Evolutionary conservation across 140 eudicot species (phyloP).

Genomic region (Oenanthe javanica): DNA sequence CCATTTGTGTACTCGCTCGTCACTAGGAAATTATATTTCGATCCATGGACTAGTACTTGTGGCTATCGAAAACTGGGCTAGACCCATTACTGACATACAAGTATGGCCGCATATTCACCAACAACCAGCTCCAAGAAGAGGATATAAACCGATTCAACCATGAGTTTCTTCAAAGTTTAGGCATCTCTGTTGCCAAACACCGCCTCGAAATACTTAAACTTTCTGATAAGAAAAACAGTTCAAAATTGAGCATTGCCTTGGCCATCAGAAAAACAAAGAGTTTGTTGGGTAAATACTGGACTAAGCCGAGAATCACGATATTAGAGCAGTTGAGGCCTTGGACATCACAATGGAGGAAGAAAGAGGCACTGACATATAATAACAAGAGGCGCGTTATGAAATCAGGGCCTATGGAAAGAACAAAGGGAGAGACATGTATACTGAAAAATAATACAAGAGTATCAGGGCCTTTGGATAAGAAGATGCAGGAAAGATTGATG

Average conservation of each 20-base stretch:
- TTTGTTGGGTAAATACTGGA: not conserved
- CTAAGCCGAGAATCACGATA: not conserved
- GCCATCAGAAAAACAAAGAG: not conserved
- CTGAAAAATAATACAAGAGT: slow-evolving; percentile 23
- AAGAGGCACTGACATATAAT: not conserved
- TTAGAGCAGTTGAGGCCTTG: slow-evolving; percentile 4
- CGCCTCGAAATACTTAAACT: slow-evolving; percentile 77
- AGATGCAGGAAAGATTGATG: slow-evolving; percentile 34
- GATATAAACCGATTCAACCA: slow-evolving; percentile 63
- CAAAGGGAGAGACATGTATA: slow-evolving; percentile 18
- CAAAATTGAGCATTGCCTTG: not conserved
- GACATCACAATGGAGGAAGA: slow-evolving; percentile 18
- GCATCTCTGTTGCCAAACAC: slow-evolving; percentile 65
- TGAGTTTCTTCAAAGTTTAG: slow-evolving; percentile 82
- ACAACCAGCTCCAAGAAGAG: slow-evolving; percentile 60
- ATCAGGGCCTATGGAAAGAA: slow-evolving; percentile 68
- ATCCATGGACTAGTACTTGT: slow-evolving; percentile 76
- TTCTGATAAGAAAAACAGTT: slow-evolving; percentile 15
- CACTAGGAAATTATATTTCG: slow-evolving; percentile 16
- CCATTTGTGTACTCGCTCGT: not conserved
- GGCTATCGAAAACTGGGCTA: slow-evolving; percentile 70
- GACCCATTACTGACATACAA: slow-evolving; percentile 54
- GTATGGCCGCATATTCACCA: slow-evolving; percentile 47
- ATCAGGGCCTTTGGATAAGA: slow-evolving; percentile 64
- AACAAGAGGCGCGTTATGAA: slow-evolving; percentile 32